Percentiles rank a stretch among this genome's conserved stretches.
phyloP scores from a whole-genome alignment of 805 yeast species.

The Komagataella populi region DNA sequence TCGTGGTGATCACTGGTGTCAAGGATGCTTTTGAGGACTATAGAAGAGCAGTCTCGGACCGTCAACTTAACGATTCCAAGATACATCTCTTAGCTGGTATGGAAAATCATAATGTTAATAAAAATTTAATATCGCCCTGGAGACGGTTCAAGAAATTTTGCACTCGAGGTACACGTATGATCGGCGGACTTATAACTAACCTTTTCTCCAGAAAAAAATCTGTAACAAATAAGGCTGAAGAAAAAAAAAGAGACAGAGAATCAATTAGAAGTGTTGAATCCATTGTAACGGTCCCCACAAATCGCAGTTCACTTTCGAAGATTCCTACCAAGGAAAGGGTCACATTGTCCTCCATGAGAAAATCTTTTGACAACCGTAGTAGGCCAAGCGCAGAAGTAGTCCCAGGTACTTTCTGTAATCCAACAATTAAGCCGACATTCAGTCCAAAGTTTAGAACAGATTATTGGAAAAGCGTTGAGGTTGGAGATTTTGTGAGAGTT shows the following conservation, averaged over 20 bases:
- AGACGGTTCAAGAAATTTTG: slow-evolving; percentile 48
- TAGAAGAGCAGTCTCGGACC: slow-evolving; percentile 48
- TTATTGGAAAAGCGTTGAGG: slow-evolving; percentile 55
- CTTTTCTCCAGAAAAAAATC: slow-evolving; percentile 3
- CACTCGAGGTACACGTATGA: slow-evolving; percentile 17
- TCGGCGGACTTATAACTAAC: neutral
- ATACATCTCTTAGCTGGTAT: slow-evolving; percentile 43
- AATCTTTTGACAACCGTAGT: slow-evolving; percentile 4
- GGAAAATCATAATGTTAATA: slow-evolving; percentile 42
- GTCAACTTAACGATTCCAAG: slow-evolving; percentile 53
- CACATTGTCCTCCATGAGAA: slow-evolving; percentile 1
- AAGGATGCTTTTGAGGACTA: slow-evolving; percentile 74
- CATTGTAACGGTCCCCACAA: neutral
- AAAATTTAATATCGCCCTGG: slow-evolving; percentile 48
- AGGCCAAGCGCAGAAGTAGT: slow-evolving; percentile 9
- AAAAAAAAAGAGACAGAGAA: neutral
- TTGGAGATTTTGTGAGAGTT: slow-evolving; percentile 62
- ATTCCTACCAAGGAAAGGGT: neutral
- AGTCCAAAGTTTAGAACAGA: slow-evolving; percentile 22
- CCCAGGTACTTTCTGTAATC: slow-evolving; percentile 20
- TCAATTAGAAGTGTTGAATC: neutral
- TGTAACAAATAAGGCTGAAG: neutral
- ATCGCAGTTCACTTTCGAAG: neutral
- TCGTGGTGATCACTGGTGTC: slow-evolving; percentile 59
- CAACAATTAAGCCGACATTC: slow-evolving; percentile 14